Evolutionary conservation across 2,329 filamentous ascomycete species (phyloP).

Genomic region (Penicillium sp.): DNA sequence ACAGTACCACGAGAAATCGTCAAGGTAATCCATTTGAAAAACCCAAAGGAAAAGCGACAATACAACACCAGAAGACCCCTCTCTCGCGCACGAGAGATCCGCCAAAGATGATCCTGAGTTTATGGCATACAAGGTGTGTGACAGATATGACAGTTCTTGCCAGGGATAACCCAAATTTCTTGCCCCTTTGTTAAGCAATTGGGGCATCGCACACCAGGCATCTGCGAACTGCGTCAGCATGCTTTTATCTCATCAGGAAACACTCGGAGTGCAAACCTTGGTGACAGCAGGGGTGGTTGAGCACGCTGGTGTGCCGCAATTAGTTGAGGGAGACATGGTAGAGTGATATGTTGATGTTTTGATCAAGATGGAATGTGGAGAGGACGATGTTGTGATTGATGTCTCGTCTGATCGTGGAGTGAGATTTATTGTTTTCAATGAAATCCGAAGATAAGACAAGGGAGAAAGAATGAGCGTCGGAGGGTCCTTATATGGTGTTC

Average conservation of each 20-base stretch:
- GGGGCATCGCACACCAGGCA: slow-evolving; percentile 46
- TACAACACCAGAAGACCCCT: neutral
- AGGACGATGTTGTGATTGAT: neutral
- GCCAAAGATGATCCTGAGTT: neutral
- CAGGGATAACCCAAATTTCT: slow-evolving; percentile 46
- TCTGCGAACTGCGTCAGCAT: slow-evolving; percentile 26
- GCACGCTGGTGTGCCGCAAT: slow-evolving; percentile 9
- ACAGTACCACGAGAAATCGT: neutral
- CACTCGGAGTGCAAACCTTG: slow-evolving; percentile 16
- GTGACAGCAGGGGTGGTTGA: slow-evolving; percentile 8
- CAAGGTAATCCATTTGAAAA: neutral
- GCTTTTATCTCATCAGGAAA: neutral
- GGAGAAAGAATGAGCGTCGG: neutral
- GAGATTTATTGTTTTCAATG: neutral
- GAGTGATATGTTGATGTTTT: neutral
- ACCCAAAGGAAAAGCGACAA: neutral
- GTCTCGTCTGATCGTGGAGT: neutral
- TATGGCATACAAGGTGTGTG: slow-evolving; percentile 33
- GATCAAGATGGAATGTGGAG: neutral
- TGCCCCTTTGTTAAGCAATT: slow-evolving; percentile 35
- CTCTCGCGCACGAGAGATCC: neutral
- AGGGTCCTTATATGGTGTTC: slow-evolving; percentile 5
- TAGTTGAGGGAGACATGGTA: slow-evolving; percentile 14
- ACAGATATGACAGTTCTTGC: slow-evolving; percentile 46
- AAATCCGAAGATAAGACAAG: neutral